Percentiles rank a stretch among this genome's conserved stretches.
Evolutionary conservation across 2,329 filamentous ascomycete species (phyloP).

Genomic region (Chaetomium sp.): DNA sequence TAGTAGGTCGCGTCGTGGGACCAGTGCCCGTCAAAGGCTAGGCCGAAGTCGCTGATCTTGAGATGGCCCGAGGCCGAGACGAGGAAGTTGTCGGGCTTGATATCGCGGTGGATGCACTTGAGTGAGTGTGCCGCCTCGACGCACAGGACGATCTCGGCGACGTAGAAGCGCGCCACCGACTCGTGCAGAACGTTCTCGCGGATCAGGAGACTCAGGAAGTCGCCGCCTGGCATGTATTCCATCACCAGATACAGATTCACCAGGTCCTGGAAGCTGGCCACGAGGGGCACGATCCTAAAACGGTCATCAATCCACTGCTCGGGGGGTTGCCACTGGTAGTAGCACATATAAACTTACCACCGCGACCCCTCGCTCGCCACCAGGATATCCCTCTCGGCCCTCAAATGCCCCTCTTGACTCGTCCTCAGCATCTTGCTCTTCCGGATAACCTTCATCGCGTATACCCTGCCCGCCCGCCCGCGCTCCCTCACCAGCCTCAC

Average conservation of each 20-base stretch:
- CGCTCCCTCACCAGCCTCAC: constrained; percentile 81
- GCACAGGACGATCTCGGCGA: constrained; percentile 94
- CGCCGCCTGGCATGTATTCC: constrained; percentile 97
- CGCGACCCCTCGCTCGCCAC: constrained; percentile 84
- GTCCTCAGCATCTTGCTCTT: constrained; percentile 92
- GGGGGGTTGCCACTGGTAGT: background rate
- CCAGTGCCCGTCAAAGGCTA: constrained; percentile 96
- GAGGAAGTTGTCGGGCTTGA: constrained; percentile 97
- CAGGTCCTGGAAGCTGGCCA: constrained; percentile 86
- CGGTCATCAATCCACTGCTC: constrained; percentile 13
- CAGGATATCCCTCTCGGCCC: constrained; percentile 89
- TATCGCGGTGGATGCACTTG: constrained; percentile 89
- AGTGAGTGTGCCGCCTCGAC: constrained; percentile 90
- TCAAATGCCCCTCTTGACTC: constrained; percentile 87
- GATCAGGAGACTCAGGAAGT: constrained; percentile 85
- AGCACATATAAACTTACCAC: constrained; percentile 55
- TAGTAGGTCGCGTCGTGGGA: constrained; percentile 87
- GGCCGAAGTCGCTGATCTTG: constrained; percentile 94
- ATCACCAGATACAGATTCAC: constrained; percentile 89
- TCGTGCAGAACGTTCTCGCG: constrained; percentile 83
- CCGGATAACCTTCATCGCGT: constrained; percentile 95
- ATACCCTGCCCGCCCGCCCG: constrained; percentile 63
- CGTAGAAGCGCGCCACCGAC: constrained; percentile 77
- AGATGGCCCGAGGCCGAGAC: constrained; percentile 86
- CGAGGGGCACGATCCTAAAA: constrained; percentile 76